These are phyloP conservation scores for Debaryomyces psychrophilus DNA, from an alignment of 1,139 yeast genomes.

Conservation along the genomic window DNA sequence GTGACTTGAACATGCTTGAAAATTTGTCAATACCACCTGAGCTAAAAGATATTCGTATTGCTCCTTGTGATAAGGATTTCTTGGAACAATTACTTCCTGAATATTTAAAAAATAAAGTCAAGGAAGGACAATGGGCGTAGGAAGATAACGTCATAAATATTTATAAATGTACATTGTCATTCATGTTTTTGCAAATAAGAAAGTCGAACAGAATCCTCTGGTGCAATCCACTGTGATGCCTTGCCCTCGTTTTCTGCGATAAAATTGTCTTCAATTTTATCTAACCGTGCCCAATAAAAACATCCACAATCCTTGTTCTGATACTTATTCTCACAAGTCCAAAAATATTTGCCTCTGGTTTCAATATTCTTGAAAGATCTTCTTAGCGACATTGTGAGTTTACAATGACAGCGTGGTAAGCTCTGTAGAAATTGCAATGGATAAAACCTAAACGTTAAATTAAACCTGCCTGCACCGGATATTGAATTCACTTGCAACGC, in stretches of 20 bases:
- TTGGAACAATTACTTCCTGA: conserved; percentile 7
- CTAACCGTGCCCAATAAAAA: conserved; percentile 52
- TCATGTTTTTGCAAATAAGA: neutral
- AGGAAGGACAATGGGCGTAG: conserved; percentile 7
- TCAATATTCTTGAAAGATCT: conserved; percentile 46
- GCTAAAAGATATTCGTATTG: conserved; percentile 9
- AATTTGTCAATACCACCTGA: conserved; percentile 6
- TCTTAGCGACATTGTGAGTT: conserved; percentile 48
- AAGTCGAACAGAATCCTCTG: conserved; percentile 25
- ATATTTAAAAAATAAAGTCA: conserved; percentile 6
- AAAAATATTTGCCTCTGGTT: conserved; percentile 53
- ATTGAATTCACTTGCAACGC: conserved; percentile 46
- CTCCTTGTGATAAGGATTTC: conserved; percentile 9
- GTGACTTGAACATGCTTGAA: conserved; percentile 6
- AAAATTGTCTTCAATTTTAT: conserved; percentile 25
- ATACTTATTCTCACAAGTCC: conserved; percentile 52
- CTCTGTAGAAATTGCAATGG: conserved; percentile 34
- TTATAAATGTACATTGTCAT: neutral
- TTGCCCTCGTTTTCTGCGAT: conserved; percentile 24
- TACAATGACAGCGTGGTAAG: conserved; percentile 57
- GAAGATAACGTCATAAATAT: neutral
- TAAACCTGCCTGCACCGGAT: conserved; percentile 55
- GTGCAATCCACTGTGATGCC: conserved; percentile 37
- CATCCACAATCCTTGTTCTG: conserved; percentile 48
- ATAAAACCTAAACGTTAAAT: conserved; percentile 64